Evolutionary conservation across 257 asterid species (phyloP).

Genomic region (Apocynum venetum): DNA sequence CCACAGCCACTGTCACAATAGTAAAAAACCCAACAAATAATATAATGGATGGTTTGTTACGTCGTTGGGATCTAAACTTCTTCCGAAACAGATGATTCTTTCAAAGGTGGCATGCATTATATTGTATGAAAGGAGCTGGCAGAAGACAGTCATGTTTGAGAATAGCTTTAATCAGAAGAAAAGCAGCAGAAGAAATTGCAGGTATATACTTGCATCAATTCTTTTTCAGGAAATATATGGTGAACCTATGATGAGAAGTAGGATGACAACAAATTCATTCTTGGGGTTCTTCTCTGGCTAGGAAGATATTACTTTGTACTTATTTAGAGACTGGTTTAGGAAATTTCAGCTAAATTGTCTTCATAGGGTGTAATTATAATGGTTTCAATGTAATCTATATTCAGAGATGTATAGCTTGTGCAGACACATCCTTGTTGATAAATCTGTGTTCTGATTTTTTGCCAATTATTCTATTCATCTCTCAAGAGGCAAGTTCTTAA

Average conservation of each 20-base stretch:
- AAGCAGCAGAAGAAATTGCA: not conserved
- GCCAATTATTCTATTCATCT: not conserved
- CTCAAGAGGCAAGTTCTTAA: too few relatives aligned
- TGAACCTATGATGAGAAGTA: not conserved
- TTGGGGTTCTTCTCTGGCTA: not conserved
- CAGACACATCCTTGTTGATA: not conserved
- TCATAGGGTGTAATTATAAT: not conserved
- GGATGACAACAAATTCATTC: not conserved
- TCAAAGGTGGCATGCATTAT: not conserved
- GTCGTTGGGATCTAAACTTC: constrained; percentile 86
- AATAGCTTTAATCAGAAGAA: not conserved
- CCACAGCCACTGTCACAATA: constrained; percentile 65
- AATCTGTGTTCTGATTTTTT: not conserved
- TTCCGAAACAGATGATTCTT: constrained; percentile 52
- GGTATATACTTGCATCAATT: not conserved
- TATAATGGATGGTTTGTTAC: constrained; percentile 66
- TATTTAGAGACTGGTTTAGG: not conserved
- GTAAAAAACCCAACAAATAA: constrained; percentile 57
- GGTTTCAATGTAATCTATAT: not conserved
- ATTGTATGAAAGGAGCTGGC: constrained; percentile 15
- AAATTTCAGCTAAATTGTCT: not conserved
- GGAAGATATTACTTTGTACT: not conserved
- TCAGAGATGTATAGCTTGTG: constrained; percentile 3
- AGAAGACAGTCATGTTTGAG: constrained; percentile 2
- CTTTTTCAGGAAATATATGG: not conserved